phyloP scores from a whole-genome alignment of 495 filamentous ascomycete species.

The Annulohypoxylon moriforme region DNA sequence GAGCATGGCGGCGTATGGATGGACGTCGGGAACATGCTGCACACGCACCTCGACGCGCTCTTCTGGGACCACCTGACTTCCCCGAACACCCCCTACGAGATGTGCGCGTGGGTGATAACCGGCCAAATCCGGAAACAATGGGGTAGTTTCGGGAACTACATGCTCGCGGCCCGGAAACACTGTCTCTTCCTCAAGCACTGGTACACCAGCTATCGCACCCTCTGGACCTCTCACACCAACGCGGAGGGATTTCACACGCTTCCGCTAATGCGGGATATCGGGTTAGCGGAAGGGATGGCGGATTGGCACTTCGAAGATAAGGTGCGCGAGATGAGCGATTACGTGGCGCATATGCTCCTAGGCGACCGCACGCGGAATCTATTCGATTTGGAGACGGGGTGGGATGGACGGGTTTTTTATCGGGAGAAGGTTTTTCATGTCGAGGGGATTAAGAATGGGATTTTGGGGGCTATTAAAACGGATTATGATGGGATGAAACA shows the following conservation, averaged over 20 bases:
- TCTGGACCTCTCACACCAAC: slow-evolving; percentile 50
- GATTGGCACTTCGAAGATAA: slow-evolving; percentile 31
- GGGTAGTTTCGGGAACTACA: slow-evolving; percentile 53
- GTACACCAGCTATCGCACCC: slow-evolving; percentile 49
- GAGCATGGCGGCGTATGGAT: slow-evolving; percentile 57
- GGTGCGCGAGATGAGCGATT: slow-evolving; percentile 42
- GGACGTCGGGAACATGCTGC: slow-evolving; percentile 54
- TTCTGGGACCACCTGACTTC: slow-evolving; percentile 56
- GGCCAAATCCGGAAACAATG: slow-evolving; percentile 38
- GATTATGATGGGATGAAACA: slow-evolving; percentile 38
- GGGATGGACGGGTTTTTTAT: slow-evolving; percentile 46
- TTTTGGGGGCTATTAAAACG: slow-evolving; percentile 40
- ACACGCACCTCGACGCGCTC: slow-evolving; percentile 52
- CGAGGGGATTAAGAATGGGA: slow-evolving; percentile 30
- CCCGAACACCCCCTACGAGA: slow-evolving; percentile 49
- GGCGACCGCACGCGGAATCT: slow-evolving; percentile 45
- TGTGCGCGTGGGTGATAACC: slow-evolving; percentile 48
- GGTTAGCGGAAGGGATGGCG: slow-evolving; percentile 31
- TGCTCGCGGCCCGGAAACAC: slow-evolving; percentile 51
- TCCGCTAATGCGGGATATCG: slow-evolving; percentile 49
- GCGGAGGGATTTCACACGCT: slow-evolving; percentile 43
- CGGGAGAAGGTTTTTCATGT: slow-evolving; percentile 41
- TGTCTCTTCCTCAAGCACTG: slow-evolving; percentile 53
- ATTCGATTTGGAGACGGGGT: slow-evolving; percentile 40
- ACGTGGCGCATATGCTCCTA: slow-evolving; percentile 45